Conservation (phyloP, 768 basidiomycete species). For the Auriculariales sp. region DNA sequence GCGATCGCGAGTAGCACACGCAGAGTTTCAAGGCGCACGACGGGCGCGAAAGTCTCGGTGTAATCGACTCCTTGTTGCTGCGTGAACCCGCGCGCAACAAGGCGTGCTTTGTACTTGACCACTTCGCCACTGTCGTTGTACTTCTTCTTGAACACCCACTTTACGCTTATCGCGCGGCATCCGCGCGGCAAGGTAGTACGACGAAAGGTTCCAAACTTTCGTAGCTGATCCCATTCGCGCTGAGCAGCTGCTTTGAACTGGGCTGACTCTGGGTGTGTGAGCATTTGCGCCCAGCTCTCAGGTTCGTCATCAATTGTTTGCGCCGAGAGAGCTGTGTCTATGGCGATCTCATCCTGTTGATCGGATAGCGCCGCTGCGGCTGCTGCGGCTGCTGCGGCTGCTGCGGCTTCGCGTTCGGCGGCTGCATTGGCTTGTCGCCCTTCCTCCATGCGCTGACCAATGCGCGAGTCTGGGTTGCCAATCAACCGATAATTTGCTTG, state of each 20-base stretch:
- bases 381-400: not conserved
- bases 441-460: not conserved
- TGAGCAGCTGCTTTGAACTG: conserved; percentile 13
- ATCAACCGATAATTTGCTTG: not conserved
- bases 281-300: conserved; percentile 8
- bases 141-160: not conserved
- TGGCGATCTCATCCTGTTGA: not conserved
- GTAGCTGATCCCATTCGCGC: conserved; percentile 11
- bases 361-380: not conserved
- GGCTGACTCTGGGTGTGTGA: conserved; percentile 7
- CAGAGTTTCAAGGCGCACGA: not conserved
- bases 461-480: not conserved
- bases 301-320: conserved; percentile 10
- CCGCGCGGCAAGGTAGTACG: conserved; percentile 1
- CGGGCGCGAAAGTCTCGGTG: conserved; percentile 4
- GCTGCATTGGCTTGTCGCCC: too few species aligned
- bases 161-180: not conserved
- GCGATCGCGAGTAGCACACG: not conserved
- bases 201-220: conserved; percentile 12
- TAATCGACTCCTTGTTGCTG: conserved; percentile 2
- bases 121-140: not conserved
- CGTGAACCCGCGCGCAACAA: conserved; percentile 1
- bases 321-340: not conserved
- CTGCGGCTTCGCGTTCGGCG: not conserved
- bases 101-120: conserved; percentile 4